Evolutionary conservation across 2,329 filamentous ascomycete genomes (phyloP).

Genomic region (Graphiopsis chlorocephala): DNA sequence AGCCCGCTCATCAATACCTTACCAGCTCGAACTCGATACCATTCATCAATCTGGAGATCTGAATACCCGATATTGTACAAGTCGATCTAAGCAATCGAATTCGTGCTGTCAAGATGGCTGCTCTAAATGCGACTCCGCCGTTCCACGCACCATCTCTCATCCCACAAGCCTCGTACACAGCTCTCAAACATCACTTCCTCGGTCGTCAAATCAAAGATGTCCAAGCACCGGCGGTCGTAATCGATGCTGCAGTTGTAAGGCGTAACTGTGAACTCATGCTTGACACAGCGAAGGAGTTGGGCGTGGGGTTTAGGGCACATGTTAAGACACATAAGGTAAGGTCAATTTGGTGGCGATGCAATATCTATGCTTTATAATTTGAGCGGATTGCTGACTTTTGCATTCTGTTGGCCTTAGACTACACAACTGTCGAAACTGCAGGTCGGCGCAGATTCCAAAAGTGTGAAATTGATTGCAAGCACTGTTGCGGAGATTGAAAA

Average conservation of each 20-base stretch:
- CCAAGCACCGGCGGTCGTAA: constrained; percentile 63
- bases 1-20: neutral
- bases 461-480: constrained; percentile 66
- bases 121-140: neutral
- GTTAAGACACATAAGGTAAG: constrained; percentile 79
- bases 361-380: neutral
- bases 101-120: neutral
- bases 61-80: neutral
- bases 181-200: constrained; percentile 48
- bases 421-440: constrained; percentile 65
- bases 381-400: neutral
- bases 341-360: neutral
- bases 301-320: constrained; percentile 69
- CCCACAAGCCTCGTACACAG: constrained; percentile 32
- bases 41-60: neutral
- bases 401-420: constrained; percentile 48
- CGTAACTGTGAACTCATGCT: constrained; percentile 72
- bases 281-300: constrained; percentile 56
- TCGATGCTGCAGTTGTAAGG: constrained; percentile 65
- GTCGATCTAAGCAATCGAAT: too few relatives aligned
- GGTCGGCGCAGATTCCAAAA: constrained; percentile 57
- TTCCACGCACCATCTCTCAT: constrained; percentile 29
- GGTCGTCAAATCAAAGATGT: constrained; percentile 61
- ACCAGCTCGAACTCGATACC: neutral
- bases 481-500: constrained; percentile 73